Conservation (phyloP, 805 yeast genomes). For the Candida arabinofermentans region DNA sequence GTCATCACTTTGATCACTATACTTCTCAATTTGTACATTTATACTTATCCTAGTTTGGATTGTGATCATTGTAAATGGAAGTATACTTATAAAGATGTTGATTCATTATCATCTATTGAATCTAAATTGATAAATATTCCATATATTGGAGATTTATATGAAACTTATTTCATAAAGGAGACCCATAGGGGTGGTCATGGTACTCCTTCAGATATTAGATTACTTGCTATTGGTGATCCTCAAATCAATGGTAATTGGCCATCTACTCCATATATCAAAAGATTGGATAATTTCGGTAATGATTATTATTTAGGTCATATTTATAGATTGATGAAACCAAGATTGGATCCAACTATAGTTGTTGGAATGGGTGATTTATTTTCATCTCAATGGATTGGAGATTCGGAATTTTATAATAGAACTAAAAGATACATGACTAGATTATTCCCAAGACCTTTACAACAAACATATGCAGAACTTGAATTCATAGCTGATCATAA, state of each 20-base stretch:
- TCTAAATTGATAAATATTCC: slow-evolving; percentile 23
- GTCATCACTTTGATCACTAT: slow-evolving; percentile 38
- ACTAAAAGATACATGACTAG: slow-evolving; percentile 72
- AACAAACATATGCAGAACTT: slow-evolving; percentile 45
- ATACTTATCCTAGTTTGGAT: slow-evolving; percentile 68
- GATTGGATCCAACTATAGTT: slow-evolving; percentile 73
- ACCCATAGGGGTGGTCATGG: slow-evolving; percentile 4
- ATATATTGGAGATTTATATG: slow-evolving; percentile 31
- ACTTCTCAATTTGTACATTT: slow-evolving; percentile 57
- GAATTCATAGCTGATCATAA: slow-evolving; percentile 47
- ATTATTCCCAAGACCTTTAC: slow-evolving; percentile 55
- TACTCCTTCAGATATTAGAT: slow-evolving; percentile 38
- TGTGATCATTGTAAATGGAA: slow-evolving; percentile 60
- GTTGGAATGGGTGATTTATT: slow-evolving; percentile 91
- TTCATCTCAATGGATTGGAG: slow-evolving; percentile 92
- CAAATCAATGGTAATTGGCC: slow-evolving; percentile 90
- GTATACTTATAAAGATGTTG: slow-evolving; percentile 21
- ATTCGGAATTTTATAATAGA: slow-evolving; percentile 78
- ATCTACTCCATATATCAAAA: slow-evolving; percentile 62
- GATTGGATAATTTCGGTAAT: slow-evolving; percentile 84
- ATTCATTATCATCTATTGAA: slow-evolving; percentile 13
- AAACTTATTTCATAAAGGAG: slow-evolving; percentile 28
- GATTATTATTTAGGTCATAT: slow-evolving; percentile 88
- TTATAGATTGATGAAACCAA: slow-evolving; percentile 55
- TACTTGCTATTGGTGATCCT: slow-evolving; percentile 92